Base-by-base conservation (phyloP, 1,139 yeast genomes). In the Yamadazyma pseudoaaseri region DNA sequence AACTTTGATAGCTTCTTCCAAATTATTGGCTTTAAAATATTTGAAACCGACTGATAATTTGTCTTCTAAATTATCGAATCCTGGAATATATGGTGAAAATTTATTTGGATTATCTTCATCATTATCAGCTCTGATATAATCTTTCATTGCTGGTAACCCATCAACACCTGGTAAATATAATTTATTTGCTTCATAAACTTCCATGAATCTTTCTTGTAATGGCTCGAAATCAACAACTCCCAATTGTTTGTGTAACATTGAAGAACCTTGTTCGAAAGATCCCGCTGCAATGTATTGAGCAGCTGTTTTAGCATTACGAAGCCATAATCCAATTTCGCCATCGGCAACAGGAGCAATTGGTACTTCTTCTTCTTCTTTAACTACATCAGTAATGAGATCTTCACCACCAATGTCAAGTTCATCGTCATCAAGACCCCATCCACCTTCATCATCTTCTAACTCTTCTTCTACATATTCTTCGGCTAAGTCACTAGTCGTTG, bases 201-300 rank as follows among this genome's bases (percentile, higher is more conserved):
- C 92, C 56, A 85, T 50, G 66, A 92, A 94, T 42, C 96, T 74
- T 25, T 70, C 55, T 61, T 92, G 81, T 47, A 94, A 73, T 15
- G 98, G 98, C 51, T 81, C 95, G 57, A 94, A 90, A 48, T 86
- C 73, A 25, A 77, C 80, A 34, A 86, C 76, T 47, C 97, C 98
- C 34, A 84, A 72, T 62, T 94, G 98, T 52, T 94, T 84, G 62
- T 84, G 79, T 52, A 94, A 74, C 54, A 94, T 75, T 48, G 87
- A 92, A 24, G 97, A 94, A 29, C 98, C 98, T 42, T 92, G 86
- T 45, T 90, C 97, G 57, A 90, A 89, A 5, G 95, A 86, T 48
- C 99, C 99, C 2, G 97, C 90, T 2, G 98, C 97, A 52, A 85
- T 89, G 50, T 87, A 87, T 24, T 86, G 89, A 24, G 96, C 97